phyloP scores from a whole-genome alignment of 73 alveolate species.

The Blepharisma stoltei region DNA sequence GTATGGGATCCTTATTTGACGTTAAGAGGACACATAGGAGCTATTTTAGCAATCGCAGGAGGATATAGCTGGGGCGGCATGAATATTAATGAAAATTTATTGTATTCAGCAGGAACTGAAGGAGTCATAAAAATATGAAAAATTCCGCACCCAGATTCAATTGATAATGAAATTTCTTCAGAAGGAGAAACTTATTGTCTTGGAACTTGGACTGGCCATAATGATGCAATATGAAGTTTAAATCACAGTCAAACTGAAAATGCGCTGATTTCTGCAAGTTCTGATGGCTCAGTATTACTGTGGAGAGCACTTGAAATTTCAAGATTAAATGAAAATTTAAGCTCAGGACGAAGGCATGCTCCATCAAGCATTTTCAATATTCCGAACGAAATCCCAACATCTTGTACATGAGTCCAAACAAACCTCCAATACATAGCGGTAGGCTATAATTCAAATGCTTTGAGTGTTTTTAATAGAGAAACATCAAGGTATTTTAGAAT shows the following conservation, averaged over 20 bases:
- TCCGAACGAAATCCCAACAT: slow-evolving; percentile 31
- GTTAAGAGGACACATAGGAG: slow-evolving; percentile 49
- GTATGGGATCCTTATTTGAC: slow-evolving; percentile 40
- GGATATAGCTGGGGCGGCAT: slow-evolving; percentile 1
- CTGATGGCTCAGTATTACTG: slow-evolving; percentile 33
- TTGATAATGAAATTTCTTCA: slow-evolving; percentile 25
- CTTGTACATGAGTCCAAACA: slow-evolving; percentile 31
- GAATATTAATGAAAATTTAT: slow-evolving; percentile 26
- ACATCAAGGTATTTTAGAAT: slow-evolving; percentile 34
- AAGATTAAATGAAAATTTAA: too few relatives aligned
- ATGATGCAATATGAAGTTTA: slow-evolving; percentile 42
- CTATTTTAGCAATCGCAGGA: slow-evolving; percentile 39
- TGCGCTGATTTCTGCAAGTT: slow-evolving; percentile 35
- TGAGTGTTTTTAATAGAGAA: slow-evolving; percentile 35
- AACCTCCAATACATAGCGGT: slow-evolving; percentile 35
- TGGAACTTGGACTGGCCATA: slow-evolving; percentile 39
- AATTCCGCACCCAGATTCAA: slow-evolving; percentile 35
- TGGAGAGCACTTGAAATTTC: slow-evolving; percentile 27
- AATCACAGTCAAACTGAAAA: slow-evolving; percentile 25
- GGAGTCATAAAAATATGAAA: slow-evolving; percentile 41
- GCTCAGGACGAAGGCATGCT: neutral
- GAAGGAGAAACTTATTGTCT: slow-evolving; percentile 31
- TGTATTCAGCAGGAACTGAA: slow-evolving; percentile 41
- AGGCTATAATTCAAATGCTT: slow-evolving; percentile 27
- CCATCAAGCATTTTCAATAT: neutral